These are phyloP conservation scores for Fragilaria crotonensis DNA, from an alignment of 108 stramenopile genomes.

Conservation along the genomic window DNA sequence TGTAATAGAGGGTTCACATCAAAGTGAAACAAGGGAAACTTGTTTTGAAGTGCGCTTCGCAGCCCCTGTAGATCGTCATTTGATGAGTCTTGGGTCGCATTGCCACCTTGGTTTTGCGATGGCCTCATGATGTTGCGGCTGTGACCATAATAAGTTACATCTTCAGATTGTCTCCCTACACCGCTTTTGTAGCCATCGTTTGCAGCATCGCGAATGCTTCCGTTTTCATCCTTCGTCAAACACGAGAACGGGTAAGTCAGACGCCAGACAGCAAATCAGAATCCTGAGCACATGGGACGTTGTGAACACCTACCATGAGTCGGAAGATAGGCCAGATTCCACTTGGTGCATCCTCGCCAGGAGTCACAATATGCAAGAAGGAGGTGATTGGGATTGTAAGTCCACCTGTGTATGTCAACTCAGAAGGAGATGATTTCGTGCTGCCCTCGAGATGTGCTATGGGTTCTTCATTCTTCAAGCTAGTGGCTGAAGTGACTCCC, in stretches of 20 bases:
- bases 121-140: too few species aligned
- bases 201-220: conserved; percentile 43
- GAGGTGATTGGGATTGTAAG: conserved; percentile 60
- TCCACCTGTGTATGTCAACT: conserved; percentile 47
- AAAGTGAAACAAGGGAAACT: conserved; percentile 26
- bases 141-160: too few species aligned
- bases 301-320: conserved; percentile 57
- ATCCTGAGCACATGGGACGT: neutral
- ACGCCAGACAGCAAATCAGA: conserved; percentile 7
- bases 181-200: conserved; percentile 12
- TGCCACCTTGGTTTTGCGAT: neutral
- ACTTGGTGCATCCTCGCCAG: conserved; percentile 55
- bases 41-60: conserved; percentile 18
- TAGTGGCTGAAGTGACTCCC: too few species aligned
- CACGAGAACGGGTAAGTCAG: neutral
- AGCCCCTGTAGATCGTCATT: conserved; percentile 22
- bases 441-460: too few species aligned
- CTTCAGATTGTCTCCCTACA: too few species aligned
- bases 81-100: neutral
- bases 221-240: conserved; percentile 54
- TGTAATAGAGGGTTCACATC: conserved; percentile 22
- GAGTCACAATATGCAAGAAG: conserved; percentile 53
- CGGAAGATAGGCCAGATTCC: conserved; percentile 83
- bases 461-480: too few species aligned
- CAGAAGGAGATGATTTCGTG: conserved; percentile 32